Evolutionary conservation across 1,139 yeast genomes (phyloP).

Genomic region (Lipomyces yarrowii): DNA sequence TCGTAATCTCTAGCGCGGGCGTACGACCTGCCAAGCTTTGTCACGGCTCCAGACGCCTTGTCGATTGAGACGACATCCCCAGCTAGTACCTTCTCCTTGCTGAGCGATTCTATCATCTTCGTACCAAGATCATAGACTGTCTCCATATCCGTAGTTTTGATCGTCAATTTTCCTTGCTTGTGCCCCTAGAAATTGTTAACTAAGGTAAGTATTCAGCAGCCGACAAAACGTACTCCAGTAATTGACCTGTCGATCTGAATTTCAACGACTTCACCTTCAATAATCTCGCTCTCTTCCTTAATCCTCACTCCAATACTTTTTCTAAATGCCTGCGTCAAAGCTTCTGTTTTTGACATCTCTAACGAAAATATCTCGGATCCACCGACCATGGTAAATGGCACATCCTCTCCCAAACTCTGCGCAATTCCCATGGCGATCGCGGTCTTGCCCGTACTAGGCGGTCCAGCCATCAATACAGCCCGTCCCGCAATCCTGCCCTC

Average conservation of each 20-base stretch:
- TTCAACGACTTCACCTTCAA: constrained; percentile 98
- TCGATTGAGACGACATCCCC: constrained; percentile 97
- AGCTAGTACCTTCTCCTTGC: constrained; percentile 93
- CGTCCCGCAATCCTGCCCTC: constrained; percentile 96
- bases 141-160: constrained; percentile 98
- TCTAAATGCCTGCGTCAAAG: constrained; percentile 92
- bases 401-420: constrained; percentile 85
- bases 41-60: constrained; percentile 91
- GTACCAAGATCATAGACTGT: constrained; percentile 95
- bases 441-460: constrained; percentile 98
- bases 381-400: constrained; percentile 93
- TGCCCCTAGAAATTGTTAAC: constrained; percentile 56
- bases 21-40: constrained; percentile 92
- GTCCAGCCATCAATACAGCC: constrained; percentile 94
- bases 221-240: constrained; percentile 55
- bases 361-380: constrained; percentile 92
- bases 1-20: constrained; percentile 97
- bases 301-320: constrained; percentile 93
- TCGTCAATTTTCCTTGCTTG: constrained; percentile 95
- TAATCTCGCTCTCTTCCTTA: constrained; percentile 94
- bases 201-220: too few relatives aligned
- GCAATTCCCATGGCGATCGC: constrained; percentile 98
- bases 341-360: constrained; percentile 92
- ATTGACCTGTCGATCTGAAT: constrained; percentile 95
- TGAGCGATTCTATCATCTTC: constrained; percentile 94